Evolutionary conservation across 208 protist genomes (phyloP), one percentile per base, ranked within the genome.

Genomic region (Borovskyia barvae): DNA sequence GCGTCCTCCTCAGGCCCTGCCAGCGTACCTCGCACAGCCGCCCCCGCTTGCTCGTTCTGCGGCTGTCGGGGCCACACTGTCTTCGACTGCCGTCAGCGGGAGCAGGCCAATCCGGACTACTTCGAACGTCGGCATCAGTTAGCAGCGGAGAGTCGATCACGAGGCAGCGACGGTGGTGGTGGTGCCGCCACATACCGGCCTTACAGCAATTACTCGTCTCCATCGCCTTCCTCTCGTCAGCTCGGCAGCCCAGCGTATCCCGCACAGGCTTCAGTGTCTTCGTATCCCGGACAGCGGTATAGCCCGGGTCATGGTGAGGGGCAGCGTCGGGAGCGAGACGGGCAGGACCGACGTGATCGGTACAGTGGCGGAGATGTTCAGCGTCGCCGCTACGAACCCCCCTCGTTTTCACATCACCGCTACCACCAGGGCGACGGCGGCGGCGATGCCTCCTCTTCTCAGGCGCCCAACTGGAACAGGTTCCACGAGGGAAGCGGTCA

Each of bases 61-160:
- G 82, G 71, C 6, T 74, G 66, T 33, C 57, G 41, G 2, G 86
- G 86, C 1, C 86, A 93, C 65, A 85, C 64, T 12, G 77, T 75
- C 2, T 90, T 79, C 50, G 75, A 87, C 45, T 93, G 86, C 62
- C 36, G 25, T 15, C 50, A 72, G 24, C 78, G 80, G 15, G 72
- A 75, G 29, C 52, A 68, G 22, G 47, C 49, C 2, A 58, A 74
- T 20, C 67, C 77, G 1, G 86, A 93, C 58, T 54, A 63, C 39
- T 90, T 80, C 49, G 70, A 79, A 50, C 63, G 56, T 32, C 73
- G 77, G 17, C 19, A 69, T 12, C 47, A 61, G 30, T 51, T 70
- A 5, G 46, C 41, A 0, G 63, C 56, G 50, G 25, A 43, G 45
- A 28, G n/a, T 14, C 45, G 49, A 25, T 30, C 20, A 24, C 3